These are phyloP conservation scores for Geopyxis carbonaria DNA, from an alignment of 495 filamentous ascomycete genomes.

Conservation along the genomic window DNA sequence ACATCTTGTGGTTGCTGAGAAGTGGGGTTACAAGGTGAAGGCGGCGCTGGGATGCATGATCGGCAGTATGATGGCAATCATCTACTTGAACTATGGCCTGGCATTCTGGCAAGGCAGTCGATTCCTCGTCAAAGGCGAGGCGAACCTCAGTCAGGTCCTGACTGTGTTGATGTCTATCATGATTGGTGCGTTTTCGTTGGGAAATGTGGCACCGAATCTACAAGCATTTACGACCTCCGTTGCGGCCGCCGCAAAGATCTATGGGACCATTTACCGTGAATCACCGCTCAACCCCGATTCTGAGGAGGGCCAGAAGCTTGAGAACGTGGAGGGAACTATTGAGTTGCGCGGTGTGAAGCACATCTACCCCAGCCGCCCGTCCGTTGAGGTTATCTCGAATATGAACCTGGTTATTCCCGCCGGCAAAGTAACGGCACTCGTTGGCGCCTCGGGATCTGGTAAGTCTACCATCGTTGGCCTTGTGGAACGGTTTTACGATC, in stretches of 20 bases:
- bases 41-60: conserved; percentile 56
- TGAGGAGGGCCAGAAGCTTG: conserved; percentile 50
- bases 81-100: conserved; percentile 71
- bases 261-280: conserved; percentile 72
- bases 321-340: conserved; percentile 56
- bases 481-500: conserved; percentile 84
- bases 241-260: conserved; percentile 80
- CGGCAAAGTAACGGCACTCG: conserved; percentile 85
- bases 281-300: conserved; percentile 72
- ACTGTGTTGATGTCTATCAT: conserved; percentile 80
- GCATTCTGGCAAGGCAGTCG: conserved; percentile 90
- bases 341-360: conserved; percentile 74
- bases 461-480: conserved; percentile 93
- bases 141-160: conserved; percentile 38
- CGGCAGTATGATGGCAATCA: conserved; percentile 58
- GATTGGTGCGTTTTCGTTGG: conserved; percentile 79
- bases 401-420: conserved; percentile 68
- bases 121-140: conserved; percentile 52
- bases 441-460: conserved; percentile 88
- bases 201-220: conserved; percentile 70
- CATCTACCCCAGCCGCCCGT: conserved; percentile 82
- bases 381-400: conserved; percentile 70
- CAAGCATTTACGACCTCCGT: conserved; percentile 70
- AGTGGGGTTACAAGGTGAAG: conserved; percentile 61
- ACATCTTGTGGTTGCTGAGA: conserved; percentile 55